phyloP scores from a whole-genome alignment of 371 early-diverging fungal species.

The Dipsacomyces acuminosporus region DNA sequence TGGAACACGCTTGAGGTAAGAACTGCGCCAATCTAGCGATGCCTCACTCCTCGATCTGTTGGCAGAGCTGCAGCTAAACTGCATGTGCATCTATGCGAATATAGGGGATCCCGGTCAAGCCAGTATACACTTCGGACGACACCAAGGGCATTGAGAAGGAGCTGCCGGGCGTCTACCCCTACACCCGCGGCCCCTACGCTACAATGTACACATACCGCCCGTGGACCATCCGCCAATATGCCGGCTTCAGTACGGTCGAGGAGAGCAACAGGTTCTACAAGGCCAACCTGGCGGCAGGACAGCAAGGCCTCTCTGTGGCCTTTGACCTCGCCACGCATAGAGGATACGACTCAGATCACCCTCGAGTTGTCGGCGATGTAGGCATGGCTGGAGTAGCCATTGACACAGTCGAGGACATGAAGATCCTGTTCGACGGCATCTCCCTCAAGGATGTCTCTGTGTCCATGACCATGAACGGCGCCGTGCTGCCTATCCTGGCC shows the following conservation, averaged over 20 bases:
- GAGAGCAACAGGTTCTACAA: slow-evolving; percentile 80
- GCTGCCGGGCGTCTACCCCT: slow-evolving; percentile 77
- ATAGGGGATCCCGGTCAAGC: slow-evolving; percentile 74
- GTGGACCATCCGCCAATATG: slow-evolving; percentile 84
- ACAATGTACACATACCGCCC: slow-evolving; percentile 85
- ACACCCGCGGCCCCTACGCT: slow-evolving; percentile 80
- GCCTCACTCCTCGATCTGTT: no score
- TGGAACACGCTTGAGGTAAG: slow-evolving; percentile 74
- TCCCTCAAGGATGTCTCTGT: slow-evolving; percentile 82
- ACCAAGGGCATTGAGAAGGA: slow-evolving; percentile 55
- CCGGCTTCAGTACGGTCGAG: slow-evolving; percentile 85
- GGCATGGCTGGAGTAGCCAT: slow-evolving; percentile 92
- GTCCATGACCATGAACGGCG: slow-evolving; percentile 91
- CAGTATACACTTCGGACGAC: slow-evolving; percentile 72
- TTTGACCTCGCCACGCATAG: slow-evolving; percentile 85
- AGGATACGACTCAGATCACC: slow-evolving; percentile 83
- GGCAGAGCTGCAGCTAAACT: neutral
- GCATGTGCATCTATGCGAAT: neutral
- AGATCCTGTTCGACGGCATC: slow-evolving; percentile 80
- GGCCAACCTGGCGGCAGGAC: slow-evolving; percentile 80
- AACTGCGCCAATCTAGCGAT: no score
- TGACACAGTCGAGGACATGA: slow-evolving; percentile 86
- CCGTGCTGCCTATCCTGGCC: slow-evolving; percentile 79
- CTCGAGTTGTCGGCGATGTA: slow-evolving; percentile 79
- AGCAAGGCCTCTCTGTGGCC: slow-evolving; percentile 79